A percentile compares a stretch with the other conserved stretches of the same genome.
phyloP scores from a whole-genome alignment of 306 rosid genomes.

The Senna tora region DNA sequence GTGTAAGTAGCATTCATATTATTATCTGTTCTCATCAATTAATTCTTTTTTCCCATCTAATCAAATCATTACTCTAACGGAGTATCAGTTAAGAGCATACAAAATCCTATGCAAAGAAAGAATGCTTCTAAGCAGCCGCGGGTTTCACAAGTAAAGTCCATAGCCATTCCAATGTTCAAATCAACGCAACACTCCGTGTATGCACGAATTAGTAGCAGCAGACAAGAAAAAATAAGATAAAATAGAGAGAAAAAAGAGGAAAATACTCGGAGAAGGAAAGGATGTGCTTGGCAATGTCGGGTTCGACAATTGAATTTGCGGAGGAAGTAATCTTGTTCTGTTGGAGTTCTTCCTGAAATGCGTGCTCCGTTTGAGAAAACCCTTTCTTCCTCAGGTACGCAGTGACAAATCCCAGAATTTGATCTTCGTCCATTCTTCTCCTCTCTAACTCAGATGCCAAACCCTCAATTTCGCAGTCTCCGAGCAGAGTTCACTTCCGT shows the following conservation, averaged over 20 bases:
- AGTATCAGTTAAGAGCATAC: background rate
- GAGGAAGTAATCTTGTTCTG: conserved; percentile 41
- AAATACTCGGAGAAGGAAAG: conserved; percentile 57
- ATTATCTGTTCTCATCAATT: too few species aligned
- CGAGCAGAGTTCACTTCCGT: background rate
- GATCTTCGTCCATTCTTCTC: conserved; percentile 66
- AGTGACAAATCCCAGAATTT: conserved; percentile 53
- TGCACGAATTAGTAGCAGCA: background rate
- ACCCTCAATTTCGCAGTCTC: background rate
- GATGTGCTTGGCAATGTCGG: conserved; percentile 59
- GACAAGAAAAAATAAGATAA: background rate
- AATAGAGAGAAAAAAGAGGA: background rate
- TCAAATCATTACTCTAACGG: background rate
- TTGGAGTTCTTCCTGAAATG: conserved; percentile 61
- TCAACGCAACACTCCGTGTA: background rate
- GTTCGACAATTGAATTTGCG: conserved; percentile 49
- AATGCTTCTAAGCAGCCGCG: background rate
- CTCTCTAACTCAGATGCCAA: background rate
- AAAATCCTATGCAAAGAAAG: background rate
- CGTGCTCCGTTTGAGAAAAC: conserved; percentile 60
- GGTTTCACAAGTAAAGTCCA: background rate
- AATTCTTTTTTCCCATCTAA: too few species aligned
- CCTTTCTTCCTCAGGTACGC: conserved; percentile 72
- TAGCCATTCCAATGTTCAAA: background rate
- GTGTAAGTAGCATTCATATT: background rate